phyloP scores from a whole-genome alignment of 2,329 filamentous ascomycete genomes.

The Thielaviopsis populi region DNA sequence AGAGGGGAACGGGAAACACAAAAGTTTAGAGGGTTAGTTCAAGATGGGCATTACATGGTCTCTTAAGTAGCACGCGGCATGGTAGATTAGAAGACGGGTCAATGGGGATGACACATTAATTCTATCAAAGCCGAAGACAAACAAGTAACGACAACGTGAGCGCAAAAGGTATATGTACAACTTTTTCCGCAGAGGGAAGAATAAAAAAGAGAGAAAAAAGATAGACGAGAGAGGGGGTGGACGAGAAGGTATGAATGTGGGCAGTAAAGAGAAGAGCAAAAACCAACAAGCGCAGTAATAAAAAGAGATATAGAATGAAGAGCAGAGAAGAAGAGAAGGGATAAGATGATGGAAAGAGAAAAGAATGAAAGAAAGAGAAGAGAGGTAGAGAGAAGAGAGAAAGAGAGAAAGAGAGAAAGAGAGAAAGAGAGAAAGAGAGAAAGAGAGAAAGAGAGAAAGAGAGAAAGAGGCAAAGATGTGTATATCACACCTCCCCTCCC shows the following conservation, averaged over 20 bases:
- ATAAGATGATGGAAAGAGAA: neutral
- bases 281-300: neutral
- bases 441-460: neutral
- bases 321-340: conserved; percentile 4
- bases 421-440: neutral
- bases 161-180: conserved; percentile 6
- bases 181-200: conserved; percentile 1
- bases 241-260: neutral
- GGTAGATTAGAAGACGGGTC: neutral
- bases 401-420: conserved; percentile 4
- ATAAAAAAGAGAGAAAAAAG: conserved; percentile 3
- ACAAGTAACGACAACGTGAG: neutral
- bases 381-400: neutral
- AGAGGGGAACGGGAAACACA: neutral
- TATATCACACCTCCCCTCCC: no score
- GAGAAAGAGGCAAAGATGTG: neutral
- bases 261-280: neutral
- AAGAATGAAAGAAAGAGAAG: no score
- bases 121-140: neutral
- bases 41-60: neutral
- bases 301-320: neutral
- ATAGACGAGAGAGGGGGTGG: neutral
- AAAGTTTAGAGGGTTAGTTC: neutral
- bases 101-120: neutral
- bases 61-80: neutral